Evolutionary conservation across 2,329 filamentous ascomycete genomes (phyloP).

Genomic region (Penicillium palitans): DNA sequence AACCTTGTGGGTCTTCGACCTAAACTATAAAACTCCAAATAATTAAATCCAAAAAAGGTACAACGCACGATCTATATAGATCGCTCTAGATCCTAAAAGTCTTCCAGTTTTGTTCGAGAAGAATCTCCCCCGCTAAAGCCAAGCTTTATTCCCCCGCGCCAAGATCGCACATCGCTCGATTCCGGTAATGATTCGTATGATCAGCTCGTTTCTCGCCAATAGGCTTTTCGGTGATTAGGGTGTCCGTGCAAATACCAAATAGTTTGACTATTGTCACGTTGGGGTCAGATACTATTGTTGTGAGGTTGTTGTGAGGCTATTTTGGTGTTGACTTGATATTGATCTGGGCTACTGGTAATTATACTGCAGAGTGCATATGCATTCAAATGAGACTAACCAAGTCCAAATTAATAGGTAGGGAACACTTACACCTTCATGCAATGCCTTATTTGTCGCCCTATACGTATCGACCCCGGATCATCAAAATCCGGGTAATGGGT

Average conservation of each 20-base stretch:
- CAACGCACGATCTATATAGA: not conserved
- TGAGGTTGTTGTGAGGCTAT: not conserved
- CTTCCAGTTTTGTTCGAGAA: slow-evolving; percentile 1
- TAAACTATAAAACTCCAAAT: not conserved
- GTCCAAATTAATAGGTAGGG: not conserved
- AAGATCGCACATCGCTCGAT: slow-evolving; percentile 9
- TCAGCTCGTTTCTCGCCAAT: not conserved
- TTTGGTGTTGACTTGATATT: not conserved
- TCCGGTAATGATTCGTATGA: slow-evolving; percentile 19
- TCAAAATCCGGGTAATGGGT: not conserved
- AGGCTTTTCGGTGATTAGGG: slow-evolving; percentile 1
- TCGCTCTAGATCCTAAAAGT: not conserved
- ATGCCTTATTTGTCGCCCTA: not conserved
- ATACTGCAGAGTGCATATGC: not conserved
- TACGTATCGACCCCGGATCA: not conserved
- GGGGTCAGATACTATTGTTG: slow-evolving; percentile 16
- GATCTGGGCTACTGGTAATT: not conserved
- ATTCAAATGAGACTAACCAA: not conserved
- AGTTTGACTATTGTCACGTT: not conserved
- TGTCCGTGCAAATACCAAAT: not conserved
- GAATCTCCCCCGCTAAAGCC: slow-evolving; percentile 13
- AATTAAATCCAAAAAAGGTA: not conserved
- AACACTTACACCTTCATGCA: not conserved
- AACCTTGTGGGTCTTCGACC: not conserved
- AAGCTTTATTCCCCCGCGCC: slow-evolving; percentile 17